Evolutionary conservation across 2,329 filamentous ascomycete genomes (phyloP).

Genomic region (Emydomyces testavorans): DNA sequence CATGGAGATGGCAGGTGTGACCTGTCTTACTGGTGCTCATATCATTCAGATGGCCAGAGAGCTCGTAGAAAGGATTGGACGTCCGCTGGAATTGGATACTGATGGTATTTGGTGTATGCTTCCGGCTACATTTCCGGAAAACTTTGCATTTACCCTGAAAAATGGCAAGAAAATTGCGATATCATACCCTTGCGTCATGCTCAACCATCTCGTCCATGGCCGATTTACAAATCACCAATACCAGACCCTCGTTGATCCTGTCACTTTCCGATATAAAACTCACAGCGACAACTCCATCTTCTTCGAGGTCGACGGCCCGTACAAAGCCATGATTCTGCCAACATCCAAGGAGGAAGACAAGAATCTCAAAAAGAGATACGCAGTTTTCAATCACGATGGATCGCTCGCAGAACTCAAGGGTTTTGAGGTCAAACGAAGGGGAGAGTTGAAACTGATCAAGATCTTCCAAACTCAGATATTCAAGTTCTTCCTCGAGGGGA

Average conservation of each 20-base stretch:
- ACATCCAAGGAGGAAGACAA: constrained; percentile 99
- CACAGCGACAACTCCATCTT: constrained; percentile 99
- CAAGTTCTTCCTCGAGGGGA: constrained; percentile 94
- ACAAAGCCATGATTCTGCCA: constrained; percentile 92
- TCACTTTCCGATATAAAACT: constrained; percentile 81
- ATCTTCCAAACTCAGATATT: constrained; percentile 99
- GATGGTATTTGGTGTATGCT: constrained; percentile 99
- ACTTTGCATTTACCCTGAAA: constrained; percentile 86
- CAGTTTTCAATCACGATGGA: constrained; percentile 96
- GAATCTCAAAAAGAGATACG: constrained; percentile 98
- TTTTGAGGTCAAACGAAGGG: constrained; percentile 93
- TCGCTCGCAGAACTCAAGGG: constrained; percentile 91
- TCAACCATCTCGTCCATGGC: constrained; percentile 91
- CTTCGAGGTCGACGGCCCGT: constrained; percentile 96
- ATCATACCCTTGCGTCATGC: constrained; percentile 97
- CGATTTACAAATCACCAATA: constrained; percentile 97
- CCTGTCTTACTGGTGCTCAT: constrained; percentile 85
- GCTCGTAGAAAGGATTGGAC: constrained; percentile 82
- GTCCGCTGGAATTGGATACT: constrained; percentile 88
- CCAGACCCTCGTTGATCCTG: constrained; percentile 70
- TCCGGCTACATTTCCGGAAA: constrained; percentile 89
- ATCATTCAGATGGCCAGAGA: constrained; percentile 96
- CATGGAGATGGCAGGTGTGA: constrained; percentile 98
- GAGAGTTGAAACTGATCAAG: constrained; percentile 97
- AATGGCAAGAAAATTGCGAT: constrained; percentile 95